Conservation (phyloP, 768 basidiomycete genomes). For the Naganishia randhawae region DNA sequence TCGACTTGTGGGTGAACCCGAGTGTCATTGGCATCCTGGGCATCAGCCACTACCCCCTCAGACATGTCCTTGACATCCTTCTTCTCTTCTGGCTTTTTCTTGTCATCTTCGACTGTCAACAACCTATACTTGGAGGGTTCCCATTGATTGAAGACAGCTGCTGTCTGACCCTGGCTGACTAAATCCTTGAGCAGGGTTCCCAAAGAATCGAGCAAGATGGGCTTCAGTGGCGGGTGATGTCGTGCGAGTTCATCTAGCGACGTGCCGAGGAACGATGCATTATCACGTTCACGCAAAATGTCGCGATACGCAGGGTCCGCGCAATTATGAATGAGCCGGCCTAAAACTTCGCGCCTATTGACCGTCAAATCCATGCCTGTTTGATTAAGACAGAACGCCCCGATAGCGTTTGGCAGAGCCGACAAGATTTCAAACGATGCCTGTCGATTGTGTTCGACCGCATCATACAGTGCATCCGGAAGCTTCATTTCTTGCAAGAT, state of each 20-base stretch:
- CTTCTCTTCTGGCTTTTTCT: conserved; percentile 9
- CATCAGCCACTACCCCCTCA: conserved; percentile 48
- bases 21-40: conserved; percentile 51
- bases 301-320: conserved; percentile 69
- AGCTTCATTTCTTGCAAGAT: conserved; percentile 89
- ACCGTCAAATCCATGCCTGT: conserved; percentile 76
- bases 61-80: neutral
- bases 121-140: conserved; percentile 15
- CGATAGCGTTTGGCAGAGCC: conserved; percentile 90
- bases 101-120: conserved; percentile 10
- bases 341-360: conserved; percentile 74
- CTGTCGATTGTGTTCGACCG: conserved; percentile 78
- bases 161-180: conserved; percentile 64
- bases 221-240: conserved; percentile 85
- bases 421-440: conserved; percentile 87
- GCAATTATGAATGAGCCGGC: conserved; percentile 77
- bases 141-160: conserved; percentile 7
- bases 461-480: conserved; percentile 81
- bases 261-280: conserved; percentile 79
- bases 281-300: conserved; percentile 85
- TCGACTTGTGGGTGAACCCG: conserved; percentile 10
- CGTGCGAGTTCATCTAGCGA: conserved; percentile 92
- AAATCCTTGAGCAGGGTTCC: conserved; percentile 68
- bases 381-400: conserved; percentile 91
- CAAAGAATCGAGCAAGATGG: conserved; percentile 71